A percentile compares a stretch with the other conserved stretches of the same genome.
Conservation (phyloP, 2,329 filamentous ascomycete species). For the Epichloe uncinata region DNA sequence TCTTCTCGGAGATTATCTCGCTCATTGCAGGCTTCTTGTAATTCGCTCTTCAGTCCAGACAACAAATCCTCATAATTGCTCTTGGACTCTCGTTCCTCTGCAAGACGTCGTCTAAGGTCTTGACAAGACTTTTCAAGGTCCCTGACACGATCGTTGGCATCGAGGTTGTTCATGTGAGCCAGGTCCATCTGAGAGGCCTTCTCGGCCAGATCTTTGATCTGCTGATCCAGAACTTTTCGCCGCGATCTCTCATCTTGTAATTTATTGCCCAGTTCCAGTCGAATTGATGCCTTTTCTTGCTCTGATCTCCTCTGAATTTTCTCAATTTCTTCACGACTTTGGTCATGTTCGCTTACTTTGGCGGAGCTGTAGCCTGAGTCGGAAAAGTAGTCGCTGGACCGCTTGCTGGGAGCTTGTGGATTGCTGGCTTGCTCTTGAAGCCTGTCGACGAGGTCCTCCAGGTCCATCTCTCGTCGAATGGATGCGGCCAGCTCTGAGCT, state of each 20-base stretch:
- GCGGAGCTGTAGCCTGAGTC: slow-evolving; percentile 85
- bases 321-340: slow-evolving; percentile 59
- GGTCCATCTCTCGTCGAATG: slow-evolving; percentile 87
- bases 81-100: slow-evolving; percentile 76
- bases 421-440: slow-evolving; percentile 64
- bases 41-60: slow-evolving; percentile 66
- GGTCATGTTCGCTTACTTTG: slow-evolving; percentile 56
- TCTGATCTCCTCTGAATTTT: slow-evolving; percentile 72
- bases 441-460: slow-evolving; percentile 86
- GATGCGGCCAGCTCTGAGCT: slow-evolving; percentile 85
- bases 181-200: slow-evolving; percentile 53
- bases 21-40: slow-evolving; percentile 73
- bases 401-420: slow-evolving; percentile 44
- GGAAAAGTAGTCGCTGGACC: slow-evolving; percentile 96
- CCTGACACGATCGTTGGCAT: slow-evolving; percentile 49
- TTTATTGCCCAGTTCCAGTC: slow-evolving; percentile 72
- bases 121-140: slow-evolving; percentile 73
- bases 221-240: slow-evolving; percentile 64
- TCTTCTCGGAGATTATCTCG: slow-evolving; percentile 86
- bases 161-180: slow-evolving; percentile 39
- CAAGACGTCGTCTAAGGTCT: slow-evolving; percentile 66
- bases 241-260: slow-evolving; percentile 74
- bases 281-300: slow-evolving; percentile 80
- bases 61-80: slow-evolving; percentile 90
- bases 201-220: slow-evolving; percentile 71